phyloP scores from a whole-genome alignment of 208 protist genomes.

The Angomonas deanei region DNA sequence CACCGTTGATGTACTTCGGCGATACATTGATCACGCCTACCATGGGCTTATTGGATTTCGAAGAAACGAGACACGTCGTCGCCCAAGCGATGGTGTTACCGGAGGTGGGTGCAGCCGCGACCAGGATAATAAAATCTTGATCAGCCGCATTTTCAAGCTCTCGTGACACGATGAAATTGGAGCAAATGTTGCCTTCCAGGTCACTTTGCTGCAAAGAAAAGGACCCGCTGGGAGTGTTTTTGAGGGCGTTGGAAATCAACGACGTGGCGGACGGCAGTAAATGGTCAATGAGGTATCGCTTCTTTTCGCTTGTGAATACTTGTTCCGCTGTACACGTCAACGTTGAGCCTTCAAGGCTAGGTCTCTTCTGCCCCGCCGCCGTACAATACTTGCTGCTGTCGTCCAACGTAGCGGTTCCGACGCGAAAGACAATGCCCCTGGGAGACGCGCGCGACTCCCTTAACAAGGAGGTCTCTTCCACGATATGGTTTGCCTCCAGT shows the following conservation, averaged over 20 bases:
- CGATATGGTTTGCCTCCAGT: too few species aligned
- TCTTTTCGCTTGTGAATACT: background rate
- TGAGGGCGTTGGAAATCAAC: background rate
- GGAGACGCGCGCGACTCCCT: too few species aligned
- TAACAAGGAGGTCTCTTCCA: too few species aligned
- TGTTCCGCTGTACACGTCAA: background rate
- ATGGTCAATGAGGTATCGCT: background rate
- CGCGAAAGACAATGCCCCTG: background rate
- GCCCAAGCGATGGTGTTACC: constrained; percentile 34
- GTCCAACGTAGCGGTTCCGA: background rate
- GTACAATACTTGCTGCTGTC: background rate
- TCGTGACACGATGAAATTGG: background rate
- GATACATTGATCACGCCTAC: constrained; percentile 49
- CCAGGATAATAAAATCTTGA: constrained; percentile 67
- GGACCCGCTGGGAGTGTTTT: background rate
- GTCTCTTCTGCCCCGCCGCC: background rate
- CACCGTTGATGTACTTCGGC: constrained; percentile 19
- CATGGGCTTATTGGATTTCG: constrained; percentile 14
- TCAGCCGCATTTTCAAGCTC: constrained; percentile 9
- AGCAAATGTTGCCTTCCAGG: background rate
- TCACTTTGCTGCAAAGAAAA: background rate
- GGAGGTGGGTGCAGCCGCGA: constrained; percentile 26
- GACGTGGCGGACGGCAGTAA: background rate
- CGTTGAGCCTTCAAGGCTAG: background rate
- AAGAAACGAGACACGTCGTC: constrained; percentile 21